Evolutionary conservation across 2,329 filamentous ascomycete genomes (phyloP), one percentile per base, ranked within the genome.

Genomic region (Neonectria faginata): DNA sequence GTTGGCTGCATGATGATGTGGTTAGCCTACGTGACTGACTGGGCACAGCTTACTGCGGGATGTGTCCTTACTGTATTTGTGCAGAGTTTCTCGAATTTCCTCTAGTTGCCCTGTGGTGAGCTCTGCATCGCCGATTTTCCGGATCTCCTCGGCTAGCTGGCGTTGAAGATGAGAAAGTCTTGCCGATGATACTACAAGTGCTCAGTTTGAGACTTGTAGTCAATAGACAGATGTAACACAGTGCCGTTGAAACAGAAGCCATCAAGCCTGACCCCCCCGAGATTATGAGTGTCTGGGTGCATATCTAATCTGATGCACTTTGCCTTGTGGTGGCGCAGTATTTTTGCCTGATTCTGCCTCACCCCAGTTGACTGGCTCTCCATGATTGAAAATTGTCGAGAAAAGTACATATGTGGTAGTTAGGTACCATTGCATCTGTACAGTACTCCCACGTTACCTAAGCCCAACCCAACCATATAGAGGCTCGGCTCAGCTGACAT

Each of bases 131-230:
- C 29, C 18, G 18, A 53, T 6, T 29, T 39, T 53, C 50, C 41
- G 50, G 18, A 53, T 39, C 31, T 53, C 31, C 50, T 53, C 31
- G 10, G 50, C 50, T 3, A 53, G 33, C 36, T 53, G n/a, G 31
- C 50, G n/a, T 39, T 53, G 50, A 18, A 53, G 50, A 39, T 16
- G 33, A 39, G 33, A 39, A 39, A 39, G 33, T 39, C 33, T 44
- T 39, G 33, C 6, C 14, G 33, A 39, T 39, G 9, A 39, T 39
- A 11, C 33, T 2, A 39, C 2, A 39, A 39, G 33, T 36, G 33
- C 33, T 39, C 12, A 39, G 33, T 39, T 16, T 16, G 33, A 39
- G 33, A 39, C 14, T 39, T 39, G 33, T 14, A 39, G 33, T 39
- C 33, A 39, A 39, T 3, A 12, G 14, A 11, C 33, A 39, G 11